These are phyloP conservation scores for Penicillium simplicissimum DNA, from an alignment of 495 filamentous ascomycete species.

Conservation along the genomic window DNA sequence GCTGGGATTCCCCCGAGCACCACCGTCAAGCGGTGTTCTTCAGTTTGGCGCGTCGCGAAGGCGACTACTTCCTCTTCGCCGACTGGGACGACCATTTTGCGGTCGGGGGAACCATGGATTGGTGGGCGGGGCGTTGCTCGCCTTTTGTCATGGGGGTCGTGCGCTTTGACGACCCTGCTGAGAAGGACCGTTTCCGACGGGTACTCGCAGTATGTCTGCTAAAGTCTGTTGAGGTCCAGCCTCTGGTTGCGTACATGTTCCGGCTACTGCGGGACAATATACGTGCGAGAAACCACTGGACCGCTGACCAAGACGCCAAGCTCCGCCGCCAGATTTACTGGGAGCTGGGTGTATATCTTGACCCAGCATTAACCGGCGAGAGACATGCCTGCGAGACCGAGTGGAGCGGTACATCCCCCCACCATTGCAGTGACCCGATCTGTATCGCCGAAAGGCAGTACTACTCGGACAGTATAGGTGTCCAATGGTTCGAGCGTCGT, in stretches of 20 bases:
- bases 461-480: slow-evolving; percentile 14
- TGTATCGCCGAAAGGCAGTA: slow-evolving; percentile 26
- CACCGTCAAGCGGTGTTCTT: slow-evolving; percentile 42
- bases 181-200: slow-evolving; percentile 42
- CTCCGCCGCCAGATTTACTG: slow-evolving; percentile 28
- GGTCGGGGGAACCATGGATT: slow-evolving; percentile 14
- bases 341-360: slow-evolving; percentile 26
- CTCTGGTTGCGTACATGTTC: slow-evolving; percentile 35
- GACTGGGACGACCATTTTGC: slow-evolving; percentile 25
- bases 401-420: slow-evolving; percentile 33
- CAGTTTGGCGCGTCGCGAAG: slow-evolving; percentile 17
- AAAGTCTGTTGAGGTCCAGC: slow-evolving; percentile 18
- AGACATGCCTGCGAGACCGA: slow-evolving; percentile 40
- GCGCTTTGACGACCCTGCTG: slow-evolving; percentile 23
- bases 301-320: slow-evolving; percentile 14
- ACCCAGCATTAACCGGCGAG: slow-evolving; percentile 14
- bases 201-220: slow-evolving; percentile 38
- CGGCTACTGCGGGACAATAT: slow-evolving; percentile 41
- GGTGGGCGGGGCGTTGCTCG: slow-evolving; percentile 24
- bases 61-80: slow-evolving; percentile 46
- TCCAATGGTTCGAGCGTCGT: slow-evolving; percentile 13
- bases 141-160: slow-evolving; percentile 19
- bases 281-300: slow-evolving; percentile 18
- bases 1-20: slow-evolving; percentile 35
- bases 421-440: slow-evolving; percentile 26